Conservation (phyloP, 2,329 filamentous ascomycete genomes). For the Epichloe hybrida region DNA sequence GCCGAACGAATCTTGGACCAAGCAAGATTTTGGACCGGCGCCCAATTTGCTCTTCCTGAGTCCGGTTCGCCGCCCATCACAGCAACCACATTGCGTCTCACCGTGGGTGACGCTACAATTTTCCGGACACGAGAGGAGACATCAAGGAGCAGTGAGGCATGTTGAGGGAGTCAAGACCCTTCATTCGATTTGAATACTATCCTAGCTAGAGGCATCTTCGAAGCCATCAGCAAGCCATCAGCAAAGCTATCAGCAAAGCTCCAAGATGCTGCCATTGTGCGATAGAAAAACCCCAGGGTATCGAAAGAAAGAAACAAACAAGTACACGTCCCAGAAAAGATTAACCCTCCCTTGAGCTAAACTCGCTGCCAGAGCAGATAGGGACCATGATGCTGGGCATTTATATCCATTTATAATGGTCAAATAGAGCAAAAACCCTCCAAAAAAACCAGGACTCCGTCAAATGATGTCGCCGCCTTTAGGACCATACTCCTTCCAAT, state of each 20-base stretch:
- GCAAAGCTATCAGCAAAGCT: background rate
- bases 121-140: background rate
- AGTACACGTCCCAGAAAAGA: background rate
- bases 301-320: conserved; percentile 6
- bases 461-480: background rate
- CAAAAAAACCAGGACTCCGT: background rate
- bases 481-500: background rate
- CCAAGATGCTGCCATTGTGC: background rate
- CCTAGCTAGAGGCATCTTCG: background rate
- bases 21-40: too few relatives aligned
- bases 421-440: background rate
- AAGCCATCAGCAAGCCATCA: background rate
- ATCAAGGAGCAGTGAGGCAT: too few relatives aligned
- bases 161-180: too few relatives aligned
- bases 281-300: conserved; percentile 11
- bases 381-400: background rate
- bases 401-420: conserved; percentile 3
- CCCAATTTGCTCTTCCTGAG: too few relatives aligned
- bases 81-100: too few relatives aligned
- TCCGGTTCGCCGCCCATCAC: too few relatives aligned
- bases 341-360: background rate
- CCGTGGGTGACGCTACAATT: too few relatives aligned
- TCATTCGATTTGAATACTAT: background rate
- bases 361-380: background rate
- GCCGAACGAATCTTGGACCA: too few relatives aligned